Percentiles rank a stretch among this genome's conserved stretches.
phyloP scores from a whole-genome alignment of 495 filamentous ascomycete species.

The Neurospora sp. region DNA sequence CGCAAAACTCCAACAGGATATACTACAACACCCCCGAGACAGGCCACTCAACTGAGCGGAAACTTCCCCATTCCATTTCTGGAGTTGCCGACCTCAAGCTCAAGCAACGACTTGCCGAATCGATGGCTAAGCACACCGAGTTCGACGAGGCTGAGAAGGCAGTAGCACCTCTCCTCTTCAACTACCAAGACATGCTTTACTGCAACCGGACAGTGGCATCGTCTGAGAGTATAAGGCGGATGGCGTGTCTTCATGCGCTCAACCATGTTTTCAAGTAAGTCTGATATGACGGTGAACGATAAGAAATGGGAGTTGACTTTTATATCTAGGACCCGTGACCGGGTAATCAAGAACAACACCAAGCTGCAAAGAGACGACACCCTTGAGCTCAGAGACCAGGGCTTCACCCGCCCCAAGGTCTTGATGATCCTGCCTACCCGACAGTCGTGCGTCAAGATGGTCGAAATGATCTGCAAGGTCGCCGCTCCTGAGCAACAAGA shows the following conservation, averaged over 20 bases:
- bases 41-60: slow-evolving; percentile 9
- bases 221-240: slow-evolving; percentile 52
- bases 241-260: slow-evolving; percentile 72
- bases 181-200: slow-evolving; percentile 74
- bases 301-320: background rate
- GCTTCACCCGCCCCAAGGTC: slow-evolving; percentile 90
- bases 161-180: slow-evolving; percentile 52
- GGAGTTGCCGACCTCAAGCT: slow-evolving; percentile 44
- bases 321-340: slow-evolving; percentile 62
- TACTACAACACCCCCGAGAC: slow-evolving; percentile 27
- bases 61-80: slow-evolving; percentile 18
- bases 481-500: slow-evolving; percentile 84
- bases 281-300: background rate
- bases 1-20: slow-evolving; percentile 31
- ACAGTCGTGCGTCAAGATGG: slow-evolving; percentile 65
- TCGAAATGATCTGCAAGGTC: slow-evolving; percentile 62
- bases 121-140: slow-evolving; percentile 22
- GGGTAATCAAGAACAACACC: slow-evolving; percentile 83
- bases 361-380: slow-evolving; percentile 49
- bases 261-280: slow-evolving; percentile 81
- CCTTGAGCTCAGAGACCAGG: slow-evolving; percentile 81
- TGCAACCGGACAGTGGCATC: slow-evolving; percentile 58
- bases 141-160: slow-evolving; percentile 44
- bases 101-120: slow-evolving; percentile 42
- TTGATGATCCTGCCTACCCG: slow-evolving; percentile 82